Conservation (phyloP, 2,329 filamentous ascomycete species). For the Torrubiella hemipterigena region DNA sequence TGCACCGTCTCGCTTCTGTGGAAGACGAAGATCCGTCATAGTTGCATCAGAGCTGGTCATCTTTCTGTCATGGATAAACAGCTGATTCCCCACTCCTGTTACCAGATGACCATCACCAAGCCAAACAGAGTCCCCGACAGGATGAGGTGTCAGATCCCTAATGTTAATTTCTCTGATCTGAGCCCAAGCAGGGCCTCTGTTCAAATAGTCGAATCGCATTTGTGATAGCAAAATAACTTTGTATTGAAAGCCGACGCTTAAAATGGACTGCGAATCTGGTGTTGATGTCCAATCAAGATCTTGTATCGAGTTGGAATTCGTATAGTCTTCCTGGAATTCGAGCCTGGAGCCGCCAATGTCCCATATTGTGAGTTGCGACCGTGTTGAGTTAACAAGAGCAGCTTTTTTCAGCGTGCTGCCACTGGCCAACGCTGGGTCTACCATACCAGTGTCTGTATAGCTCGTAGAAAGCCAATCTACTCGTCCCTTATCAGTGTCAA, state of each 20-base stretch:
- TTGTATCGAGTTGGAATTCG: slow-evolving; percentile 60
- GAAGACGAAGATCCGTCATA: slow-evolving; percentile 37
- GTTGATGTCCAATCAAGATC: slow-evolving; percentile 94
- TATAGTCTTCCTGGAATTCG: slow-evolving; percentile 68
- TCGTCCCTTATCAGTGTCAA: slow-evolving; percentile 45
- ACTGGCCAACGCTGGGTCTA: slow-evolving; percentile 64
- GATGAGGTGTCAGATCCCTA: slow-evolving; percentile 71
- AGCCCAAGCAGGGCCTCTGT: slow-evolving; percentile 81
- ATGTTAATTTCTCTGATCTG: slow-evolving; percentile 73
- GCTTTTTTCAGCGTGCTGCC: slow-evolving; percentile 81
- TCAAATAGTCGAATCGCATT: slow-evolving; percentile 83
- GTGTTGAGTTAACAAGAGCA: slow-evolving; percentile 63
- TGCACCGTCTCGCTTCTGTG: slow-evolving; percentile 33
- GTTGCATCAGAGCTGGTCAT: slow-evolving; percentile 53
- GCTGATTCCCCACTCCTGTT: slow-evolving; percentile 80
- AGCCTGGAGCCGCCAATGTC: slow-evolving; percentile 71
- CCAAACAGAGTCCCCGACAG: slow-evolving; percentile 91
- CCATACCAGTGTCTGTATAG: slow-evolving; percentile 65
- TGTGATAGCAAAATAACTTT: slow-evolving; percentile 73
- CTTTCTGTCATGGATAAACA: slow-evolving; percentile 74
- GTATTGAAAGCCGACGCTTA: slow-evolving; percentile 88
- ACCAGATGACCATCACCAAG: slow-evolving; percentile 73
- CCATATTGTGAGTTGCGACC: slow-evolving; percentile 79
- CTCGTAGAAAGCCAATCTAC: slow-evolving; percentile 78
- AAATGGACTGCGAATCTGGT: slow-evolving; percentile 74